Evolutionary conservation across 2,329 filamentous ascomycete genomes (phyloP).

Genomic region (Aspergillus ibericus): DNA sequence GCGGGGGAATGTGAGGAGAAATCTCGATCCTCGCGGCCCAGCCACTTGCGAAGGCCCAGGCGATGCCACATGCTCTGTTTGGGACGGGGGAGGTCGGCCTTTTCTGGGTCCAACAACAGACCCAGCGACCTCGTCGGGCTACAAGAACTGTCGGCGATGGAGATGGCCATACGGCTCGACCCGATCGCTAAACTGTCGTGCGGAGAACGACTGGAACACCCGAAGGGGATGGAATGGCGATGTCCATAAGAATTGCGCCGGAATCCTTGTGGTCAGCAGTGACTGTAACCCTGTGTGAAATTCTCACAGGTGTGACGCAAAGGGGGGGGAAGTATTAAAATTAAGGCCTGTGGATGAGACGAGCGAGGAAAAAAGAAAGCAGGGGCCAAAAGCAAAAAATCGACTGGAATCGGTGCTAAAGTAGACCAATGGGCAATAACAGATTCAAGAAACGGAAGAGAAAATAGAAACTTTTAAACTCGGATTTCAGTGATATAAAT

Average conservation of each 20-base stretch:
- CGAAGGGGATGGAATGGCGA: conserved; percentile 30
- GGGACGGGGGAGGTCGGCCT: conserved; percentile 29
- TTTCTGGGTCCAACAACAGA: conserved; percentile 37
- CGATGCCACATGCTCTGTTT: conserved; percentile 50
- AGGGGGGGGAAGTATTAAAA: conserved; percentile 1
- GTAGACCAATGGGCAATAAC: conserved; percentile 1
- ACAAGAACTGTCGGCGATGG: conserved; percentile 40
- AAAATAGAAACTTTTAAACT: conserved; percentile 5
- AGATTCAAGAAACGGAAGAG: background rate
- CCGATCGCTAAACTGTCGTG: conserved; percentile 27
- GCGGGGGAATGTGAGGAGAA: conserved; percentile 27
- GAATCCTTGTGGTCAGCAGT: conserved; percentile 9
- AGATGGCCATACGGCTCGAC: conserved; percentile 44
- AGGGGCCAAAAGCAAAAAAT: conserved; percentile 1
- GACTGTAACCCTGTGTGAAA: conserved; percentile 6
- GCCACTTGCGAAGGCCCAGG: conserved; percentile 43
- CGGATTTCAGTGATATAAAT: conserved; percentile 7
- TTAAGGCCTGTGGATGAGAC: conserved; percentile 1
- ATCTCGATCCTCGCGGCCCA: conserved; percentile 43
- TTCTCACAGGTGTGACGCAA: conserved; percentile 3
- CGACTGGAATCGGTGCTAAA: background rate
- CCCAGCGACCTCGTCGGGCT: conserved; percentile 37
- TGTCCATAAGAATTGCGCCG: conserved; percentile 40
- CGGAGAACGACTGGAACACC: conserved; percentile 37
- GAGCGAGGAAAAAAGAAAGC: conserved; percentile 8